Evolutionary conservation across 1,284 basidiomycete genomes (phyloP).

Genomic region (Anthracocystis setariae): DNA sequence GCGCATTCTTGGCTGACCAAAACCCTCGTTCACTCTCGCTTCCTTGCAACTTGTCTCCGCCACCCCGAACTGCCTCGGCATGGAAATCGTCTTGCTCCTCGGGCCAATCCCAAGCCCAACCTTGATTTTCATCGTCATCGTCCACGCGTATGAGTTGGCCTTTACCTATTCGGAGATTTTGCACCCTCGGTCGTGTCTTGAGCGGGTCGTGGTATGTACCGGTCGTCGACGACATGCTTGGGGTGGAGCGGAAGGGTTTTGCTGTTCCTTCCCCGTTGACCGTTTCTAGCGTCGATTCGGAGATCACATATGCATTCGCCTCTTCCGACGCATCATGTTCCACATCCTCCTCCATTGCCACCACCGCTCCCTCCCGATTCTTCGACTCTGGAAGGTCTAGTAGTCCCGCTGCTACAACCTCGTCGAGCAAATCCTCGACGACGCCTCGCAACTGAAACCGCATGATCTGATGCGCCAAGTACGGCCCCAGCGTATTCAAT

Average conservation of each 20-base stretch:
- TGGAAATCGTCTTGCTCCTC: constrained; percentile 55
- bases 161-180: constrained; percentile 21
- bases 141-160: constrained; percentile 22
- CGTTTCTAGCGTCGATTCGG: not conserved
- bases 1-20: constrained; percentile 64
- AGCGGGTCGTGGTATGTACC: not conserved
- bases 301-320: constrained; percentile 1
- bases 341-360: not conserved
- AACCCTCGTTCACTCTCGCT: constrained; percentile 38
- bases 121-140: constrained; percentile 41
- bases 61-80: too few relatives aligned
- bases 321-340: not conserved
- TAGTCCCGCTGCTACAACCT: constrained; percentile 20
- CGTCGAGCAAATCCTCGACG: constrained; percentile 18
- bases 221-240: constrained; percentile 5
- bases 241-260: constrained; percentile 15
- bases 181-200: constrained; percentile 9
- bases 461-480: constrained; percentile 87
- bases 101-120: constrained; percentile 64
- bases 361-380: not conserved
- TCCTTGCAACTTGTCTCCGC: too few relatives aligned
- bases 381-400: not conserved
- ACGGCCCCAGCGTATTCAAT: constrained; percentile 90
- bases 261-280: not conserved
- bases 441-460: constrained; percentile 74